Conservation (phyloP, 2,329 filamentous ascomycete species). For the Fusarium sp. region DNA sequence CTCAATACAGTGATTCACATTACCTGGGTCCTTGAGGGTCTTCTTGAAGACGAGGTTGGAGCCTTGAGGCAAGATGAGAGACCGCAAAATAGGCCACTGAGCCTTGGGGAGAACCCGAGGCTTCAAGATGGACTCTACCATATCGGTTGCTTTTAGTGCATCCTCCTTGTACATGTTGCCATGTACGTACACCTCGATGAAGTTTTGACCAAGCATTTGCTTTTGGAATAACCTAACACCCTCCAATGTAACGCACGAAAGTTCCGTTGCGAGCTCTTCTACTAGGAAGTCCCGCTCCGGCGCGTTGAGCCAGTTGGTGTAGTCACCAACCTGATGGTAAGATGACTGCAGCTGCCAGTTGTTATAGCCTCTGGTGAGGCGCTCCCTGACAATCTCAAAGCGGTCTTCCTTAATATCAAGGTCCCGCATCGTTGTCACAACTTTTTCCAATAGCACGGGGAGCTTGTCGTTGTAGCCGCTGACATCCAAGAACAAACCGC, state of each 20-base stretch:
- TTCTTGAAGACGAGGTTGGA: constrained; percentile 88
- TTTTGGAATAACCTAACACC: constrained; percentile 83
- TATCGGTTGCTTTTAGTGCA: constrained; percentile 84
- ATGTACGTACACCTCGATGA: constrained; percentile 89
- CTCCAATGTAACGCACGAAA: constrained; percentile 79
- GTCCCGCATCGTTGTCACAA: constrained; percentile 85
- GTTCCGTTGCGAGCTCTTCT: constrained; percentile 82
- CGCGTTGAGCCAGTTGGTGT: constrained; percentile 81
- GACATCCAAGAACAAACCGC: constrained; percentile 82
- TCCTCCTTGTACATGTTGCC: constrained; percentile 97
- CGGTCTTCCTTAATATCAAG: constrained; percentile 87
- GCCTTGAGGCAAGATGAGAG: constrained; percentile 81
- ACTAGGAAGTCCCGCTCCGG: constrained; percentile 80
- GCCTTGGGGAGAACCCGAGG: constrained; percentile 78
- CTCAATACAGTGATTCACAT: constrained; percentile 89
- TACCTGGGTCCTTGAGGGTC: constrained; percentile 84
- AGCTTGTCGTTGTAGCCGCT: constrained; percentile 98
- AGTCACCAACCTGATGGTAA: constrained; percentile 88
- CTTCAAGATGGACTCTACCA: constrained; percentile 83
- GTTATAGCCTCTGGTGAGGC: constrained; percentile 78
- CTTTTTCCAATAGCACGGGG: constrained; percentile 88
- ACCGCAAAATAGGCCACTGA: constrained; percentile 84
- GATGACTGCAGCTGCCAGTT: constrained; percentile 92
- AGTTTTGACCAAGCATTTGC: constrained; percentile 83
- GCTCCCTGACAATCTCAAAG: constrained; percentile 92